Base-by-base conservation (phyloP, 208 protist genomes). In the Crithidia thermophila region DNA sequence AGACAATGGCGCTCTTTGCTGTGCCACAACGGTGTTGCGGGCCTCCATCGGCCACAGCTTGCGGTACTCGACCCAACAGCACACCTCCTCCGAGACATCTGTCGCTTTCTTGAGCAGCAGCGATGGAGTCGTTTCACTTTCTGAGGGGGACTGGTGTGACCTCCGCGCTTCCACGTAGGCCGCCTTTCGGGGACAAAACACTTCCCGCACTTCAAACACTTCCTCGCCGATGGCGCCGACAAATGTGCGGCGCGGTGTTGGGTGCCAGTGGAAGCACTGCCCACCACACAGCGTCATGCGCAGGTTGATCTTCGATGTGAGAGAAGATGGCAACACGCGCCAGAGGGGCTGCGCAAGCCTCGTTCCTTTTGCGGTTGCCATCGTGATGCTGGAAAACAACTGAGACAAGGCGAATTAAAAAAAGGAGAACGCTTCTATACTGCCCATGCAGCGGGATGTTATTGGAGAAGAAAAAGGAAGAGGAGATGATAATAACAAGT, bases 211-310 rank as follows among this genome's bases (percentile, higher is more conserved):
- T 43, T 94, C 88, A 47, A 79, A 89, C 7, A 76, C 85, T 16
- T 45, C 40, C 21, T 74, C 45, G 16, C 65, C 37, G 1, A 94
- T 55, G 23, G 77, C 72, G 18, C 88, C 88, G 16, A 91, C 65
- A 59, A 72, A 94, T 0, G 80, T 88, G 42, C 53, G 42, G 11
- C 79, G 52, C 16, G 64, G 60, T 11, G 83, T 90, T 11, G 21
- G 70, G 20, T 75, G 57, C 85, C 88, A 94, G 40, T 83, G 88
- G 40, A 94, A 94, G 67, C 88, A 94, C 61, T 94, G 88, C 0
- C 88, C 88, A 21, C 85, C 83, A 56, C 78, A 82, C 21, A 94
- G 68, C 0, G 84, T 90, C 73, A 78, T 79, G 18, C 50, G 68
- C 37, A 94, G 55, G 62, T 87, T 55, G 1, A 91, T 53, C 11